phyloP scores from a whole-genome alignment of 768 basidiomycete species.

The Termitomyces sp. region DNA sequence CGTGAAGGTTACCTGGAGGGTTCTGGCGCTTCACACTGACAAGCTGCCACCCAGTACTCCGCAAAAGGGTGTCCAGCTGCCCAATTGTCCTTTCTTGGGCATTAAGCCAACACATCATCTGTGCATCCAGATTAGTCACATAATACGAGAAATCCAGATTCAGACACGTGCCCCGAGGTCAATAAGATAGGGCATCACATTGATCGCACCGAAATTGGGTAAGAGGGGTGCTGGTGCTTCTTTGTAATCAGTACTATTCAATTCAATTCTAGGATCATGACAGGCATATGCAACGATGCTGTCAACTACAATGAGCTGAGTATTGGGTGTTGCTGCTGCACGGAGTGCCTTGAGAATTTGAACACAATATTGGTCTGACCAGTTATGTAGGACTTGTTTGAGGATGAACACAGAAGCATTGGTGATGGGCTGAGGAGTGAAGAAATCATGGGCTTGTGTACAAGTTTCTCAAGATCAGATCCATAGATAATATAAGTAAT shows the following conservation, averaged over 20 bases:
- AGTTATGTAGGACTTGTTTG: conserved; percentile 35
- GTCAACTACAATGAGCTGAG: conserved; percentile 36
- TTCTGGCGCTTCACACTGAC: conserved; percentile 1
- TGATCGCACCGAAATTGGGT: conserved; percentile 6
- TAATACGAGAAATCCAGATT: neutral
- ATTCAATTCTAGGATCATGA: neutral
- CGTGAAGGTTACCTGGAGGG: conserved; percentile 6
- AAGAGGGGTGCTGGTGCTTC: conserved; percentile 7
- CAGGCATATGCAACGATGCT: conserved; percentile 27
- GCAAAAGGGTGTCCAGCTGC: neutral
- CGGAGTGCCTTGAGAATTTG: conserved; percentile 31
- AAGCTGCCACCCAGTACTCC: conserved; percentile 8
- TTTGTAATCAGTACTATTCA: neutral
- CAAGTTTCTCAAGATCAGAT: neutral
- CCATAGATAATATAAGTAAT: neutral
- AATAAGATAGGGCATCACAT: conserved; percentile 1
- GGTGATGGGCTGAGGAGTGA: conserved; percentile 29
- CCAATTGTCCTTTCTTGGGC: conserved; percentile 8
- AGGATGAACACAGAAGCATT: conserved; percentile 34
- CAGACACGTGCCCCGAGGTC: conserved; percentile 1
- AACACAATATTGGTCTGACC: conserved; percentile 28
- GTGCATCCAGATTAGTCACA: neutral
- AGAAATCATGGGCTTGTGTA: conserved; percentile 32
- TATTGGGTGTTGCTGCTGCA: conserved; percentile 26
- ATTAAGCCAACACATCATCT: conserved; percentile 15